These are phyloP conservation scores for Lophium mytilinum DNA, from an alignment of 495 filamentous ascomycete species.

Conservation along the genomic window DNA sequence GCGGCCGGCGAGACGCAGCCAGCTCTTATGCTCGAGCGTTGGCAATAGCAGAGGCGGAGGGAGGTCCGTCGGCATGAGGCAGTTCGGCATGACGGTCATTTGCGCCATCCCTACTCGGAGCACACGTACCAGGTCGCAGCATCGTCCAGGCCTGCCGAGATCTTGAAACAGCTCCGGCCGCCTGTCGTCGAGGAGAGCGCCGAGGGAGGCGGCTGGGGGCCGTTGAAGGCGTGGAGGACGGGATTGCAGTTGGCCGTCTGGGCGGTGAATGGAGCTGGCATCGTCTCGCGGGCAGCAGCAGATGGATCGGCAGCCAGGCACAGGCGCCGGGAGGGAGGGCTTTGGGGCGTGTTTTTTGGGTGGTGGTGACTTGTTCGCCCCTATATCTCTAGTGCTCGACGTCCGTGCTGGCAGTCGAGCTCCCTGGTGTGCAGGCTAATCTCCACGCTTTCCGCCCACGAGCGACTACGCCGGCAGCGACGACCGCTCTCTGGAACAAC, in stretches of 20 bases:
- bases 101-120: background rate
- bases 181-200: background rate
- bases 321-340: background rate
- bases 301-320: background rate
- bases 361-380: background rate
- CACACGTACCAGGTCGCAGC: background rate
- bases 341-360: background rate
- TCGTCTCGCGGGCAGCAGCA: background rate
- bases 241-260: background rate
- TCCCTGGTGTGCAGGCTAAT: background rate
- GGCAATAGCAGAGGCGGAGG: background rate
- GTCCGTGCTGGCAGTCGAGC: no score
- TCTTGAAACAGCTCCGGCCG: background rate
- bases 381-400: background rate
- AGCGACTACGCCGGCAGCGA: background rate
- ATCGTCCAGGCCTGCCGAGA: background rate
- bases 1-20: background rate
- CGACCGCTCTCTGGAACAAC: background rate
- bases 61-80: background rate
- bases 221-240: background rate
- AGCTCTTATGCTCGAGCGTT: background rate
- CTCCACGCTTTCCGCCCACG: background rate
- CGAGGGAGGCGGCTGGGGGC: background rate
- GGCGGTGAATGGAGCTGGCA: background rate
- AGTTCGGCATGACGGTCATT: constrained; percentile 1